phyloP scores from a whole-genome alignment of 441 rosid species.

The Raphanus hybrid region DNA sequence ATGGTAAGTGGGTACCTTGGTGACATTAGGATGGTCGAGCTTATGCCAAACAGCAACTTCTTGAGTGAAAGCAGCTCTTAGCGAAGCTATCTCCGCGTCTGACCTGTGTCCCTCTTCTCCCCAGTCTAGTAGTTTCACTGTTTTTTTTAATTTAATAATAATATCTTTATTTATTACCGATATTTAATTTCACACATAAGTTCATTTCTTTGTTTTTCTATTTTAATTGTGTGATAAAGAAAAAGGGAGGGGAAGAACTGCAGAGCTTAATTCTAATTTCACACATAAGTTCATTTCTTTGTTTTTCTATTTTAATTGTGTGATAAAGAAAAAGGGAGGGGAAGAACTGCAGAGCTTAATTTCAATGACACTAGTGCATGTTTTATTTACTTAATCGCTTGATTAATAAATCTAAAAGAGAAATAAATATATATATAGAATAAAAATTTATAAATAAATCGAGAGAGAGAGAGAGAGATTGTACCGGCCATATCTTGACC shows the following conservation, averaged over 20 bases:
- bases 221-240: neutral
- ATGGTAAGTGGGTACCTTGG: constrained; percentile 49
- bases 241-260: neutral
- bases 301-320: neutral
- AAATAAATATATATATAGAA: neutral
- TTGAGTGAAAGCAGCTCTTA: constrained; percentile 73
- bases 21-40: constrained; percentile 79
- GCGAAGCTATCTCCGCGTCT: constrained; percentile 72
- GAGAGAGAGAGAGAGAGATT: constrained; percentile 35
- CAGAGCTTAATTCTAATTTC: neutral
- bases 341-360: neutral
- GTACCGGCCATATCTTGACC: constrained; percentile 94
- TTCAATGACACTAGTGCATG: neutral
- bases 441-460: neutral
- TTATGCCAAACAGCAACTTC: constrained; percentile 85
- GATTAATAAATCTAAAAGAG: constrained; percentile 11
- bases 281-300: neutral
- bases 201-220: neutral
- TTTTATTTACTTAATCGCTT: constrained; percentile 1
- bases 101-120: constrained; percentile 83
- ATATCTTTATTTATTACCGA: neutral
- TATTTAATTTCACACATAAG: neutral
- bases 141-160: neutral
- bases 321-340: neutral
- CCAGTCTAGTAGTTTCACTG: constrained; percentile 80